Evolutionary conservation across 495 filamentous ascomycete genomes (phyloP), one percentile per base, ranked within the genome.

Genomic region (Tuber calosporum): DNA sequence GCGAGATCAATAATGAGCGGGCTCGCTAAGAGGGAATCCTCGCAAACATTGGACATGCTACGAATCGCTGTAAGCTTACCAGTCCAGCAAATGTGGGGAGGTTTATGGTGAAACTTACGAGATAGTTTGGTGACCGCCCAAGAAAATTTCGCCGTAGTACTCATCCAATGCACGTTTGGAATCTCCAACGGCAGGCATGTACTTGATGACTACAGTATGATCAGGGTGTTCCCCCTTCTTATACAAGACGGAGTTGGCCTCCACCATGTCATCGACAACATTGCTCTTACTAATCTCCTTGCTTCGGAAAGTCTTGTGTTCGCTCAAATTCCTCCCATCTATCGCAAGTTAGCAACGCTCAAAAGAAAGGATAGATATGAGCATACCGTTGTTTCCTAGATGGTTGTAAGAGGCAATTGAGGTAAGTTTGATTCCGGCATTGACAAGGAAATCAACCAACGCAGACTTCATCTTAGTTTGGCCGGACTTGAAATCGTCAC

Each of bases 391-490:
- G 87, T 99, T 99, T 81, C 95, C 95, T 68, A 99, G 90, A 85
- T 98, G 96, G 88, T 99, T 99, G 88, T 98, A 99, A 85, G 92
- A 95, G 79, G 95, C 92, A 84, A 99, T 98, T 71, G 96, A 97
- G 71, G 96, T 99, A 79, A 99, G 90, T 87, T 97, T 97, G 87
- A 99, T 97, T 82, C 95, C 95, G 72, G 95, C 96, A 83, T 90
- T 97, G 89, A 99, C 95, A 80, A 99, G 84, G 87, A 99, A 99
- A 85, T 99, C 95, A 26, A 98, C 96, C 26, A 99, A 89, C 30
- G 96, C 96, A 53, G 93, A 97, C 84, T 99, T 99, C 95, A 99
- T 99, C 89, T 99, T 99, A 80, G 95, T 99, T 87, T 99, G 95
- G 74, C 95, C 95, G 70, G 95, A 98, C 88, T 99, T 99, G 89